These are phyloP conservation scores for Rhizopus sp. DNA, from an alignment of 371 early-diverging fungal genomes.

Conservation along the genomic window DNA sequence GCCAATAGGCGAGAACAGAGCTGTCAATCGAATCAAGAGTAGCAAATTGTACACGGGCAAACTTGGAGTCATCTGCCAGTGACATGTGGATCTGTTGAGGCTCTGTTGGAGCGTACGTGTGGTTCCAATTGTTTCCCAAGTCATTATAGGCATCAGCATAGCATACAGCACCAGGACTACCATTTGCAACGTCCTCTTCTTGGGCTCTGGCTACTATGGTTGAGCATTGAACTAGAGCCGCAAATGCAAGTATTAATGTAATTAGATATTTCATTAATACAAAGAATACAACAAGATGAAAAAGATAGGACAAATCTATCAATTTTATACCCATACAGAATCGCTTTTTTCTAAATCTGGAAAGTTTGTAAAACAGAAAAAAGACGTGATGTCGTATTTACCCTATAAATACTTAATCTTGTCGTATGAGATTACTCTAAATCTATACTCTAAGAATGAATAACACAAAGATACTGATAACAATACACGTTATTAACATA, in stretches of 20 bases:
- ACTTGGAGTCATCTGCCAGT: slow-evolving; percentile 32
- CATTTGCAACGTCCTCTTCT: slow-evolving; percentile 3
- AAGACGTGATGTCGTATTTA: no score
- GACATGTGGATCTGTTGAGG: slow-evolving; percentile 50
- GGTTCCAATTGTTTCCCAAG: slow-evolving; percentile 19
- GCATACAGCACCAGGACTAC: slow-evolving; percentile 21
- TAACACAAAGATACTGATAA: no score
- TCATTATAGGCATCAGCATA: slow-evolving; percentile 25
- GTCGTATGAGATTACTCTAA: no score
- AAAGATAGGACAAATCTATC: neutral
- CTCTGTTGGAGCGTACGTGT: slow-evolving; percentile 26
- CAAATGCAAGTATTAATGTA: neutral
- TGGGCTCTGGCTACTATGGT: neutral
- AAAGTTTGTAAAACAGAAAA: no score
- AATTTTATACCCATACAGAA: no score
- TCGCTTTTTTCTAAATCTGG: no score
- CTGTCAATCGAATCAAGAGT: slow-evolving; percentile 24
- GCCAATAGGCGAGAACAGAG: slow-evolving; percentile 43
- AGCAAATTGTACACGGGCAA: slow-evolving; percentile 43
- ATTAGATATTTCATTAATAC: neutral
- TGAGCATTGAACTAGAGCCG: neutral
- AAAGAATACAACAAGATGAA: neutral
- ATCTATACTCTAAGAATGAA: no score
- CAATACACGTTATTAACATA: no score
- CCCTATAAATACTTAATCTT: no score